Percentiles rank a stretch among this genome's conserved stretches.
Evolutionary conservation across 1,284 basidiomycete species (phyloP).

Genomic region (Blastosporella zonata): DNA sequence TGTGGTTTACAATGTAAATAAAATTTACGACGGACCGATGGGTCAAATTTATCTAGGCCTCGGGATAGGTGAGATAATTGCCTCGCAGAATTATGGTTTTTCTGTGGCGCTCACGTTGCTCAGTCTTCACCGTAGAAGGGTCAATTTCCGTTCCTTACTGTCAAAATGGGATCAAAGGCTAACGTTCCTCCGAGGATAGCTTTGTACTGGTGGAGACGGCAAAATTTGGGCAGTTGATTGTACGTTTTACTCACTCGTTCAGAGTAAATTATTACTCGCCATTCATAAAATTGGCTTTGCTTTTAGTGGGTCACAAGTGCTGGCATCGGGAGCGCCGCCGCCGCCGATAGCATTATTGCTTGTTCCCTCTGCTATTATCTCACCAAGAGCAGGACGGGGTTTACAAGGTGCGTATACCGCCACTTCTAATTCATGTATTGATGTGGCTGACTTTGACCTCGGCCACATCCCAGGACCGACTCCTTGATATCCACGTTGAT

Average conservation of each 20-base stretch:
- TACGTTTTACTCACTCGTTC: conserved; percentile 20
- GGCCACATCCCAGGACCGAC: conserved; percentile 31
- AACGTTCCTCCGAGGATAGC: conserved; percentile 16
- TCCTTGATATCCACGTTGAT: conserved; percentile 39
- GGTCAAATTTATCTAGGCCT: conserved; percentile 30
- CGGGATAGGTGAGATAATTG: conserved; percentile 33
- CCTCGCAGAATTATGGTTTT: background rate
- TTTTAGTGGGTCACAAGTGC: conserved; percentile 40
- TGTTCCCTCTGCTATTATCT: conserved; percentile 39
- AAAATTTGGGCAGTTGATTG: conserved; percentile 34
- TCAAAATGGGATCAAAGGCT: background rate
- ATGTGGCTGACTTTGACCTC: background rate
- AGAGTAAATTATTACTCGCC: background rate
- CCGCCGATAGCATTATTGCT: conserved; percentile 40
- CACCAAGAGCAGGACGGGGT: conserved; percentile 35
- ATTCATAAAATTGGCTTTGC: background rate
- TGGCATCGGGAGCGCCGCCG: conserved; percentile 40
- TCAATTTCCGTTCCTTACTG: conserved; percentile 14
- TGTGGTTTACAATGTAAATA: background rate
- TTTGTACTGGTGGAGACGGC: conserved; percentile 28
- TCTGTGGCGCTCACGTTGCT: conserved; percentile 8
- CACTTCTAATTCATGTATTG: background rate
- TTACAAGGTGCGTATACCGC: conserved; percentile 24
- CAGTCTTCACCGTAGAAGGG: conserved; percentile 42
- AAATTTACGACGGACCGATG: background rate